Percentiles rank a stretch among this genome's conserved stretches.
Evolutionary conservation across 169 alveolate species (phyloP).

Genomic region (Plasmodium coatneyi): DNA sequence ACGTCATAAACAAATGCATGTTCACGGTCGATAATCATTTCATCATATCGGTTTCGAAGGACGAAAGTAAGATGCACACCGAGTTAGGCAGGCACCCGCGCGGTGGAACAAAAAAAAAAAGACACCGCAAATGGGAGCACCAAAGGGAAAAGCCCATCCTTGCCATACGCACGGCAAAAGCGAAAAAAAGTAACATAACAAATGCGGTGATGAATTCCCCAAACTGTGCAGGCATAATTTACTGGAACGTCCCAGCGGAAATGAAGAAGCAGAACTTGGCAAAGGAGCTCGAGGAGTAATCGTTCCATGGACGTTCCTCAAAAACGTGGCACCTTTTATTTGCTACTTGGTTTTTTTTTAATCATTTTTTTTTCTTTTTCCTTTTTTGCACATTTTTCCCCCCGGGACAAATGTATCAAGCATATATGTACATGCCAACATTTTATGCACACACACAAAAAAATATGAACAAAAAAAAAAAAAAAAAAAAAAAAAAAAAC

Average conservation of each 20-base stretch:
- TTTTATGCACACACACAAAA: not conserved
- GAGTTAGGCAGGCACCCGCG: not conserved
- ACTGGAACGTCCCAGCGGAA: slow-evolving; percentile 51
- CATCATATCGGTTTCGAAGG: slow-evolving; percentile 52
- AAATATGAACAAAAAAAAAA: not conserved
- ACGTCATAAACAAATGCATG: slow-evolving; percentile 48
- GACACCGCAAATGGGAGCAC: not conserved
- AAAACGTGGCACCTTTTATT: not conserved
- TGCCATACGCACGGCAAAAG: not conserved
- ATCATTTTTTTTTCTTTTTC: too few species aligned
- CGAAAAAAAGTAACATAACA: not conserved
- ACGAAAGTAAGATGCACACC: slow-evolving; percentile 43
- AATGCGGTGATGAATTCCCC: not conserved
- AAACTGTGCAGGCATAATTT: slow-evolving; percentile 56
- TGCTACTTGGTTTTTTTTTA: not conserved
- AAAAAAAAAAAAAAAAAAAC: not conserved
- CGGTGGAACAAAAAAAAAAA: not conserved
- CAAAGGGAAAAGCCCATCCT: not conserved
- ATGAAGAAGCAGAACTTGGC: slow-evolving; percentile 12
- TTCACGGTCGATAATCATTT: slow-evolving; percentile 54
- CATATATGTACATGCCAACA: not conserved
- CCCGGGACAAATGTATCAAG: not conserved
- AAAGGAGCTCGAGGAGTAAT: not conserved
- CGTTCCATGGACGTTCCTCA: not conserved
- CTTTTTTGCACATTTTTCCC: not conserved